A percentile compares a stretch with the other conserved stretches of the same genome.
These are phyloP conservation scores for Postia placenta DNA, from an alignment of 768 basidiomycete species.

Conservation along the genomic window DNA sequence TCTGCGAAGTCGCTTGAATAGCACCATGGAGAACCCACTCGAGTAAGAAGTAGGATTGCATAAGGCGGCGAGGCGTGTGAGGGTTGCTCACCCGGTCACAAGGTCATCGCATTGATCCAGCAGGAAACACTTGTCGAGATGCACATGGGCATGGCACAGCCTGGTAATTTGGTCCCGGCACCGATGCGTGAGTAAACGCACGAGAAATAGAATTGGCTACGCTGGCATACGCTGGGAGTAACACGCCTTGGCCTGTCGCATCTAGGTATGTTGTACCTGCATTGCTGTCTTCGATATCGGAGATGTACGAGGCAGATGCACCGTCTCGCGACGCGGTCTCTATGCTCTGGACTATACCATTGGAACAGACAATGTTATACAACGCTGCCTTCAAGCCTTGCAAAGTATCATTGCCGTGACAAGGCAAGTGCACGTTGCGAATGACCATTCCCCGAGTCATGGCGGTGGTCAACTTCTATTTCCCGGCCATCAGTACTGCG, in stretches of 20 bases:
- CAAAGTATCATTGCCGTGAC: background rate
- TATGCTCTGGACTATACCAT: background rate
- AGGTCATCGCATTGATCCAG: conserved; percentile 48
- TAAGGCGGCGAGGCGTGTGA: background rate
- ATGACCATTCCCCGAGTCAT: too few relatives aligned
- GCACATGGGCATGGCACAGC: conserved; percentile 59
- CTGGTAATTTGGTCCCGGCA: too few relatives aligned
- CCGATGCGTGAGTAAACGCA: too few relatives aligned
- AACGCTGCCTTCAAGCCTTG: background rate
- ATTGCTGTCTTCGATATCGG: background rate
- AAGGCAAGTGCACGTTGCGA: background rate
- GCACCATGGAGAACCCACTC: background rate
- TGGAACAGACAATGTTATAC: background rate
- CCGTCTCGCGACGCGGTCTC: background rate
- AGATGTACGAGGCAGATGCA: background rate
- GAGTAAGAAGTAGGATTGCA: background rate
- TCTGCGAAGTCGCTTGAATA: conserved; percentile 45
- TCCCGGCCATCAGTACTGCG: too few relatives aligned
- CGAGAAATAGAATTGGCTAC: conserved; percentile 1
- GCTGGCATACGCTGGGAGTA: conserved; percentile 17
- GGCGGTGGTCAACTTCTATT: too few relatives aligned
- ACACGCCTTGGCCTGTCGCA: conserved; percentile 16
- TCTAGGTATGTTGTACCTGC: conserved; percentile 8
- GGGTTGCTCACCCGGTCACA: conserved; percentile 39
- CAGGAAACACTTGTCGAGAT: conserved; percentile 66